Evolutionary conservation across 306 rosid genomes (phyloP).

Genomic region (Rosa rugosa): DNA sequence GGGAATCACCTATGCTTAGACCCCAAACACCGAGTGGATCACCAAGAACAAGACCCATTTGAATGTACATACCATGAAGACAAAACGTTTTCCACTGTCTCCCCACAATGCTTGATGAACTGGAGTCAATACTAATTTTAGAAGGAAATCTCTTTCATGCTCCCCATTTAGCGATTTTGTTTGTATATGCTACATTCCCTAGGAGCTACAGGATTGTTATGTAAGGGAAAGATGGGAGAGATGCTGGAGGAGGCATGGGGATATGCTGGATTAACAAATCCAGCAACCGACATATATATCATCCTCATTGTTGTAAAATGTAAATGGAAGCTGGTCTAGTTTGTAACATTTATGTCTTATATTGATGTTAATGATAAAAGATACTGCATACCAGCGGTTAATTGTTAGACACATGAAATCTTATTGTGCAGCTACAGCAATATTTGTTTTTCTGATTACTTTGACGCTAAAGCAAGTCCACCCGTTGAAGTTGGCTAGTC

Average conservation of each 20-base stretch:
- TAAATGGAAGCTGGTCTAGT: constrained; percentile 36
- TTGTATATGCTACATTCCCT: constrained; percentile 13
- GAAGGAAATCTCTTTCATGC: constrained; percentile 26
- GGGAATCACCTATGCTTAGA: constrained; percentile 49
- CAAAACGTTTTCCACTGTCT: constrained; percentile 22
- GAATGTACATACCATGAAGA: constrained; percentile 56
- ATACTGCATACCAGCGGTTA: background rate
- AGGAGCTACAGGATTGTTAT: constrained; percentile 19
- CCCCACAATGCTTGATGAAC: constrained; percentile 34
- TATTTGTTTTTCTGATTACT: too few relatives aligned
- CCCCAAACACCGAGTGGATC: constrained; percentile 78
- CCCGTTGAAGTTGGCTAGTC: too few relatives aligned
- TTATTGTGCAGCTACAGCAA: background rate
- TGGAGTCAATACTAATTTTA: constrained; percentile 25
- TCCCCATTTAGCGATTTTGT: constrained; percentile 11
- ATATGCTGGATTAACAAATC: constrained; percentile 13
- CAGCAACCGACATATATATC: background rate
- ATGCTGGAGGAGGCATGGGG: constrained; percentile 1
- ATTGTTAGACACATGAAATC: background rate
- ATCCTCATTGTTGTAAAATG: constrained; percentile 17
- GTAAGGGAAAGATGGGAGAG: constrained; percentile 17
- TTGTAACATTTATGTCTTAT: constrained; percentile 23
- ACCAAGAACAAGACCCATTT: constrained; percentile 75
- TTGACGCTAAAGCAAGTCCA: too few relatives aligned
- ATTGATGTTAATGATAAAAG: constrained; percentile 11